Conservation (phyloP, 139 green algal genomes). For the Picochlorum sp. region DNA sequence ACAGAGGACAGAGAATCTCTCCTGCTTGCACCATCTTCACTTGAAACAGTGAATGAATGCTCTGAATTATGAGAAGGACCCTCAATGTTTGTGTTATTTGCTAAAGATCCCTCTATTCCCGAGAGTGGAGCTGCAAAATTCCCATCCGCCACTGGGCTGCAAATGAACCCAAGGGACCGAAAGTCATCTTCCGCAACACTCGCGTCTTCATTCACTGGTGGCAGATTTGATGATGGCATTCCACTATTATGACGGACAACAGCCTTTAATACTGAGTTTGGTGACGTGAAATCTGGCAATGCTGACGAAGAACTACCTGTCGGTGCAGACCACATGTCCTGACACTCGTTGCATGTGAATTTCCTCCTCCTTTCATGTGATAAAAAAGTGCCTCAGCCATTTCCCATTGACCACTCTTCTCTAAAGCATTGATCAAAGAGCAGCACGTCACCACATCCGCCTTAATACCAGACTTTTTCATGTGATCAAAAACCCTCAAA, state of each 20-base stretch:
- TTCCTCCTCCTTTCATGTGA: constrained; percentile 22
- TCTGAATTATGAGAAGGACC: too few relatives aligned
- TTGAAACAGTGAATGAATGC: too few relatives aligned
- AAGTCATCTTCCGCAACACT: neutral
- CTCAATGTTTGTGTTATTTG: too few relatives aligned
- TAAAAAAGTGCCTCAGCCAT: constrained; percentile 70
- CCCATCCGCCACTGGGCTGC: neutral
- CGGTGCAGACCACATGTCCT: neutral
- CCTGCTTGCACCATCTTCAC: neutral
- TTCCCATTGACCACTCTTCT: constrained; percentile 83
- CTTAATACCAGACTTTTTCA: constrained; percentile 48
- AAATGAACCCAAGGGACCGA: constrained; percentile 1
- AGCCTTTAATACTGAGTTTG: neutral
- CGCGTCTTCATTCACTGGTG: neutral
- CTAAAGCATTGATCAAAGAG: constrained; percentile 77
- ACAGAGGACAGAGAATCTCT: neutral
- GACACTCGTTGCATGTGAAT: constrained; percentile 15
- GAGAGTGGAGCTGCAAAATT: neutral
- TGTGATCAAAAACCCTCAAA: constrained; percentile 43
- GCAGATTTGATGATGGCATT: neutral
- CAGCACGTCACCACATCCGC: constrained; percentile 85
- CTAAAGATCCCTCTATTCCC: too few relatives aligned
- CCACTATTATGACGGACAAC: neutral
- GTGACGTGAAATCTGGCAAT: neutral
- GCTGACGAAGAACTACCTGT: neutral